Percentiles rank a stretch among this genome's conserved stretches.
These are phyloP conservation scores for Apiospora pterosperma DNA, from an alignment of 2,329 filamentous ascomycete genomes.

Conservation along the genomic window DNA sequence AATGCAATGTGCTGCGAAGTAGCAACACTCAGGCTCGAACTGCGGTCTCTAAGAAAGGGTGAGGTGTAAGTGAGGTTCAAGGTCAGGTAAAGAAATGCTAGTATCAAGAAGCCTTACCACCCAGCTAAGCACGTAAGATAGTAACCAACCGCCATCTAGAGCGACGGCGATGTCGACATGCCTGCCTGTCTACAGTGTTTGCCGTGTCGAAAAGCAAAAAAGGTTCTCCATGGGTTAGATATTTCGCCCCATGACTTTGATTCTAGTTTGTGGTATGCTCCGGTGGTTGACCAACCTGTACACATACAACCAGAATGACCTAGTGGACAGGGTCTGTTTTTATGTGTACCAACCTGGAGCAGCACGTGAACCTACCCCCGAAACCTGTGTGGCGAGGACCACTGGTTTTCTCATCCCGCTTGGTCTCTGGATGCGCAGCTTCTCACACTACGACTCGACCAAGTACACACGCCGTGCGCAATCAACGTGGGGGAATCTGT, in stretches of 20 bases:
- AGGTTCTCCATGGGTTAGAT: background rate
- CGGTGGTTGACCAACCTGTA: background rate
- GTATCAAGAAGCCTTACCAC: background rate
- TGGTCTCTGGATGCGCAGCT: background rate
- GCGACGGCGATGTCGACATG: background rate
- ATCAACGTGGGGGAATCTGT: background rate
- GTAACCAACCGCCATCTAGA: background rate
- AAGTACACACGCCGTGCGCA: background rate
- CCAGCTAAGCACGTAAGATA: background rate
- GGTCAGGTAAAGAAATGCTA: background rate
- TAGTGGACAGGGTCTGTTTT: too few relatives aligned
- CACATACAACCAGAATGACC: too few relatives aligned
- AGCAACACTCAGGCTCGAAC: background rate
- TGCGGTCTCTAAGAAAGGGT: background rate
- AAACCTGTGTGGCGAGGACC: background rate
- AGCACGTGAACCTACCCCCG: background rate
- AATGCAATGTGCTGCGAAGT: background rate
- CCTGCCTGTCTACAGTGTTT: too few relatives aligned
- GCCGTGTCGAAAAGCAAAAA: background rate
- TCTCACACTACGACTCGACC: background rate
- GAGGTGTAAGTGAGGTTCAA: background rate
- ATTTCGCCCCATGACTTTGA: background rate
- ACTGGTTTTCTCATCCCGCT: background rate
- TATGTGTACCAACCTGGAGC: background rate
- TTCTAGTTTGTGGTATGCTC: background rate